Evolutionary conservation across 148 eudicot species (phyloP).

Genomic region (Camellia lanceoleosa): DNA sequence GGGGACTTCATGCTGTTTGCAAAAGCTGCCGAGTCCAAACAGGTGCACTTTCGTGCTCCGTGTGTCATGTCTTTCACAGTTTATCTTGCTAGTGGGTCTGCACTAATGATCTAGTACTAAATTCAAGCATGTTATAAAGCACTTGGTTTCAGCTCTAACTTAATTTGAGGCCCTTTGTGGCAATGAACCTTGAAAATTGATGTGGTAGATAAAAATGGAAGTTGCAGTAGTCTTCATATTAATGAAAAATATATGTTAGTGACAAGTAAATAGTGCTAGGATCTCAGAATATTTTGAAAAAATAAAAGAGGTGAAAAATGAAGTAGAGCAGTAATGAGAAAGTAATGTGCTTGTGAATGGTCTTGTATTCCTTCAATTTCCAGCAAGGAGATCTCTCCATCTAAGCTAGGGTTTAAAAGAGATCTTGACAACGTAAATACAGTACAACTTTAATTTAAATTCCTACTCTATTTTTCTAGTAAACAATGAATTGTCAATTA

Average conservation of each 20-base stretch:
- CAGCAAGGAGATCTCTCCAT: no score
- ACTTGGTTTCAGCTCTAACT: slow-evolving; percentile 1
- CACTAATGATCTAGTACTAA: neutral
- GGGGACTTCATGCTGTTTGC: slow-evolving; percentile 71
- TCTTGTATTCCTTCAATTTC: neutral
- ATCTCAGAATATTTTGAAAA: neutral
- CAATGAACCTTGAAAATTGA: neutral
- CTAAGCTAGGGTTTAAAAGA: no score
- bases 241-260: neutral
- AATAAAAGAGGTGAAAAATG: neutral
- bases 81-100: neutral
- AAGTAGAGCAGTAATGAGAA: neutral
- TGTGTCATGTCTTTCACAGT: neutral
- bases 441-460: no score
- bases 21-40: slow-evolving; percentile 62
- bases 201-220: neutral
- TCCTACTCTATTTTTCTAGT: neutral
- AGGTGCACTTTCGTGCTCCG: slow-evolving; percentile 35
- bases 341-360: neutral
- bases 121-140: neutral
- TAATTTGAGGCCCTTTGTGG: neutral
- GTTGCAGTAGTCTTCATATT: neutral
- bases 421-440: no score
- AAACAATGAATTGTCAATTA: neutral
- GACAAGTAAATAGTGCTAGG: no score